Percentiles rank a stretch among this genome's conserved stretches.
Conservation (phyloP, 73 alveolate genomes). For the Paramecium primaurelia region DNA sequence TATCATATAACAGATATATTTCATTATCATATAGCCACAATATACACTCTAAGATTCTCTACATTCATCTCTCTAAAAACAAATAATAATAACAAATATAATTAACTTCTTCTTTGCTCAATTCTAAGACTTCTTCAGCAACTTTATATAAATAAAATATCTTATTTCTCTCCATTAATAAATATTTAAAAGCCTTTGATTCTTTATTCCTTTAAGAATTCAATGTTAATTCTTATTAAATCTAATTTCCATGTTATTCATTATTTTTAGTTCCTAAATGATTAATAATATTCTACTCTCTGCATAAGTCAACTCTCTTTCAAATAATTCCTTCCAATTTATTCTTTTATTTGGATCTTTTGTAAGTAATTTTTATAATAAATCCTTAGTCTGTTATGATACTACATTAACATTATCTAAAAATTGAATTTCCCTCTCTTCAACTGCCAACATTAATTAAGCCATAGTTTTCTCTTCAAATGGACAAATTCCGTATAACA, state of each 20-base stretch:
- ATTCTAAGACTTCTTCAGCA: conserved; percentile 52
- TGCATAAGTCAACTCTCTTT: conserved; percentile 55
- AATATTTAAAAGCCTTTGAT: conserved; percentile 57
- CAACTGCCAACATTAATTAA: conserved; percentile 54
- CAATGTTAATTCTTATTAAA: conserved; percentile 22
- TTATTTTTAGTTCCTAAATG: neutral
- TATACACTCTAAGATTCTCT: conserved; percentile 49
- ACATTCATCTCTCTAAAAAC: conserved; percentile 17
- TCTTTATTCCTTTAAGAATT: conserved; percentile 47
- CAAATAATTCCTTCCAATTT: conserved; percentile 56
- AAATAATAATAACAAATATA: neutral
- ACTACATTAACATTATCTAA: conserved; percentile 47
- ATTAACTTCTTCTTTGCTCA: conserved; percentile 45
- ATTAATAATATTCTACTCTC: neutral
- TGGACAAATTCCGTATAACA: conserved; percentile 64
- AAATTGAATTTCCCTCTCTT: conserved; percentile 51
- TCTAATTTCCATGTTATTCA: neutral
- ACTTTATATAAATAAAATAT: conserved; percentile 56
- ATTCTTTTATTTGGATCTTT: conserved; percentile 61
- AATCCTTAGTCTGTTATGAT: conserved; percentile 14
- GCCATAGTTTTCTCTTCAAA: conserved; percentile 62
- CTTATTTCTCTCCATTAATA: conserved; percentile 55
- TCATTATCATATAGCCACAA: conserved; percentile 22
- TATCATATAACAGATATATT: neutral
- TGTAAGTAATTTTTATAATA: conserved; percentile 8